Conservation (phyloP, 2,329 filamentous ascomycete genomes). For the Cordyceps javanica region DNA sequence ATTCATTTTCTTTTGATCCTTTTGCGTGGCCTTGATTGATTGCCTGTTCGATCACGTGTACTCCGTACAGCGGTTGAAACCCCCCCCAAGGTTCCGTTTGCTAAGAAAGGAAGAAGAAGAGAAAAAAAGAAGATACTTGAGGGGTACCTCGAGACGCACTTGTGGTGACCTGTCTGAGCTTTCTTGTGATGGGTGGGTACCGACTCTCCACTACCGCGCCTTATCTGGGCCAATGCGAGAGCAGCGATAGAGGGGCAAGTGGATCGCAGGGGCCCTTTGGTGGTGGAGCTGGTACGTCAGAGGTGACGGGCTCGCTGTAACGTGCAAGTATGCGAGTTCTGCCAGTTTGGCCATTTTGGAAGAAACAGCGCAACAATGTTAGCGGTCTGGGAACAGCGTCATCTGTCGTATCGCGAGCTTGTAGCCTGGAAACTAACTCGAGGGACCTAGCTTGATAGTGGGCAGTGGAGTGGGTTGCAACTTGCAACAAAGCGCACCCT, state of each 20-base stretch:
- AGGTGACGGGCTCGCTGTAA: background rate
- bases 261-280: background rate
- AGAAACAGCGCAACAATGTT: no score
- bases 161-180: no score
- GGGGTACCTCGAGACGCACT: background rate
- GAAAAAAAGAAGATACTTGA: background rate
- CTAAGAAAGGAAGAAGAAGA: no score
- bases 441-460: background rate
- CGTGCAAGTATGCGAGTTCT: background rate
- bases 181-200: background rate
- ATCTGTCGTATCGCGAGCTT: background rate
- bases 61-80: no score
- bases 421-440: no score
- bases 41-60: background rate
- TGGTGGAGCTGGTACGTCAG: background rate
- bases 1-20: background rate
- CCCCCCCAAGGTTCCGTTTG: no score
- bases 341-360: background rate
- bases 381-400: no score
- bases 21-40: background rate
- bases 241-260: background rate
- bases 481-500: background rate
- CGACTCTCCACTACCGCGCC: background rate
- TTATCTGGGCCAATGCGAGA: slow-evolving; percentile 1
- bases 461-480: no score